Evolutionary conservation across 352 stramenopile species (phyloP).

Genomic region (Globisporangium apiculatum): DNA sequence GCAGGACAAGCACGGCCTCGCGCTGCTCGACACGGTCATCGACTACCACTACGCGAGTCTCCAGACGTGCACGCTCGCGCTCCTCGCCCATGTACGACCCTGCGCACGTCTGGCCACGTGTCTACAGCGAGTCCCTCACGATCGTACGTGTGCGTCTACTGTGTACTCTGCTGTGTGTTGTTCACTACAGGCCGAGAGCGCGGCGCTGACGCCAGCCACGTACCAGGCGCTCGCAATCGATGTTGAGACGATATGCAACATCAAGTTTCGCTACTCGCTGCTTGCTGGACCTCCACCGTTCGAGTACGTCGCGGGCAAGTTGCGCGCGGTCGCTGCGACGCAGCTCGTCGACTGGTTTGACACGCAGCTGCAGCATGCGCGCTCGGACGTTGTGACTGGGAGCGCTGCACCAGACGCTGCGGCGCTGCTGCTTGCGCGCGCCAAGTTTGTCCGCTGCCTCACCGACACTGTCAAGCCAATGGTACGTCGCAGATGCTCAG

Average conservation of each 20-base stretch:
- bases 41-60: conserved; percentile 30
- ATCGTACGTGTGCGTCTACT: too few species aligned
- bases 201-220: conserved; percentile 7
- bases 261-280: conserved; percentile 47
- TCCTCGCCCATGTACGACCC: conserved; percentile 13
- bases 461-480: conserved; percentile 13
- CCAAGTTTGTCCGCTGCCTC: conserved; percentile 21
- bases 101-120: too few species aligned
- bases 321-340: conserved; percentile 8
- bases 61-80: conserved; percentile 14
- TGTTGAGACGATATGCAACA: conserved; percentile 29
- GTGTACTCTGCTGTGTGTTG: not conserved
- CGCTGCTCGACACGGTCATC: conserved; percentile 15
- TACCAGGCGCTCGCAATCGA: conserved; percentile 14
- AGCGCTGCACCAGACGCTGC: not conserved
- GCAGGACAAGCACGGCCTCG: conserved; percentile 12
- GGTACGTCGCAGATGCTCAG: conserved; percentile 6
- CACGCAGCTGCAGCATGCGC: conserved; percentile 15
- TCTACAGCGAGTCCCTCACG: too few species aligned
- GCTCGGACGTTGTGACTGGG: conserved; percentile 7
- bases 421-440: conserved; percentile 4
- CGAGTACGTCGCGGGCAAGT: conserved; percentile 25
- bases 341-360: conserved; percentile 26
- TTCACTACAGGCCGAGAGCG: conserved; percentile 1
- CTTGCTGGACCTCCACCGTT: conserved; percentile 30